Evolutionary conservation across 1,139 yeast species (phyloP).

Genomic region (Pichia sp.): DNA sequence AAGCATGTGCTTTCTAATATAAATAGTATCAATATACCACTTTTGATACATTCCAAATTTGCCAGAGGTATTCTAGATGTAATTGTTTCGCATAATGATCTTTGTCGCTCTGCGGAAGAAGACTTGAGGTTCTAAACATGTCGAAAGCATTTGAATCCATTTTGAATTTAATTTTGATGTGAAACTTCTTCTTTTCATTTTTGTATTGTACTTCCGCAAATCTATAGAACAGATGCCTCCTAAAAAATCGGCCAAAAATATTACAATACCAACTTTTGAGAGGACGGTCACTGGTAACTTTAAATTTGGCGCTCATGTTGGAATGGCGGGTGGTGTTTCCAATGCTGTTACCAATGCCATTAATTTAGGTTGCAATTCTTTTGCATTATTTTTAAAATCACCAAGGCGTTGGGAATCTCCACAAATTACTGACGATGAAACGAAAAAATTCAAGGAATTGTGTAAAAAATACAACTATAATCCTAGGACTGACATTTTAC

Average conservation of each 20-base stretch:
- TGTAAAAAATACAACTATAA: constrained; percentile 63
- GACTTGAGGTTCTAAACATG: too few relatives aligned
- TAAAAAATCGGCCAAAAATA: constrained; percentile 13
- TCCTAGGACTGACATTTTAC: constrained; percentile 71
- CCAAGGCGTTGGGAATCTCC: constrained; percentile 93
- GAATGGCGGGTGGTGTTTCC: constrained; percentile 63
- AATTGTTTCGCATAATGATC: too few relatives aligned
- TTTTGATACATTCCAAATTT: too few relatives aligned
- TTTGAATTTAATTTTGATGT: too few relatives aligned
- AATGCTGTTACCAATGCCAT: constrained; percentile 71
- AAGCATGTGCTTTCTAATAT: too few relatives aligned
- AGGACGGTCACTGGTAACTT: constrained; percentile 17
- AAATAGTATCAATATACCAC: too few relatives aligned
- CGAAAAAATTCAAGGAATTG: constrained; percentile 51
- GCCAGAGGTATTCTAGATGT: too few relatives aligned
- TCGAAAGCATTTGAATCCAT: too few relatives aligned
- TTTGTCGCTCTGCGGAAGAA: too few relatives aligned
- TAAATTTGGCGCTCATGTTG: constrained; percentile 81
- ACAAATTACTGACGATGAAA: constrained; percentile 60
- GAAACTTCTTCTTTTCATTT: too few relatives aligned
- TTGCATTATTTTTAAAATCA: constrained; percentile 85
- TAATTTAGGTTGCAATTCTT: constrained; percentile 68
- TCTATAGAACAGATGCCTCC: too few relatives aligned
- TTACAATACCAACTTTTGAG: constrained; percentile 5
- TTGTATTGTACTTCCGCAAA: too few relatives aligned